A percentile compares a stretch with the other conserved stretches of the same genome.
Evolutionary conservation across 495 filamentous ascomycete species (phyloP).

Genomic region (Aspergillus nanangensis): DNA sequence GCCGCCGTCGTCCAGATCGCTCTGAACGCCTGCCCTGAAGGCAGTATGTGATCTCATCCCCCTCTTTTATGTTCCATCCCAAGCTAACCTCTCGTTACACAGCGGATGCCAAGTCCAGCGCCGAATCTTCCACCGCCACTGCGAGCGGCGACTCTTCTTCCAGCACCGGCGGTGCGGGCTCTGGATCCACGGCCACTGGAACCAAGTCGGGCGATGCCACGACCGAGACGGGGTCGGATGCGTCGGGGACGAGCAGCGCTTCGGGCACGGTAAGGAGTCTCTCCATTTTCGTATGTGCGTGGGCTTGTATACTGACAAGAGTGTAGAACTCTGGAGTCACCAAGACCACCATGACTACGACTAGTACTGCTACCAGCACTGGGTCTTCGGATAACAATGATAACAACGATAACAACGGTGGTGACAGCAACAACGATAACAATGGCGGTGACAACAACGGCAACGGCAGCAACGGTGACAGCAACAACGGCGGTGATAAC

Average conservation of each 20-base stretch:
- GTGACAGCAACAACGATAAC: conserved; percentile 3
- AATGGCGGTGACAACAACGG: neutral
- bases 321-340: too few relatives aligned
- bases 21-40: conserved; percentile 30
- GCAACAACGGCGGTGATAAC: conserved; percentile 7
- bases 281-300: too few relatives aligned
- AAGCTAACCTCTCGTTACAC: conserved; percentile 5
- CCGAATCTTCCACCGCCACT: conserved; percentile 11
- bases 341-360: too few relatives aligned
- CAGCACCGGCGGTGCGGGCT: conserved; percentile 17
- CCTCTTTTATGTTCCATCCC: neutral
- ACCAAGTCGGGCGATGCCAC: conserved; percentile 18
- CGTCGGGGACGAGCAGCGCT: too few relatives aligned
- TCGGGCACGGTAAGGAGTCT: too few relatives aligned
- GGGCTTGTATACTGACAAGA: too few relatives aligned
- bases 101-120: conserved; percentile 1
- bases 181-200: conserved; percentile 14
- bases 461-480: conserved; percentile 1
- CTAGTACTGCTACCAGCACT: conserved; percentile 16
- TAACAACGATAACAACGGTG: conserved; percentile 20
- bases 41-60: conserved; percentile 5
- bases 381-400: conserved; percentile 18
- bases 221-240: too few relatives aligned
- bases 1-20: conserved; percentile 32
- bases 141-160: conserved; percentile 12